Conservation (phyloP, 129 eudicot genomes). For the Saussurea involucrata region DNA sequence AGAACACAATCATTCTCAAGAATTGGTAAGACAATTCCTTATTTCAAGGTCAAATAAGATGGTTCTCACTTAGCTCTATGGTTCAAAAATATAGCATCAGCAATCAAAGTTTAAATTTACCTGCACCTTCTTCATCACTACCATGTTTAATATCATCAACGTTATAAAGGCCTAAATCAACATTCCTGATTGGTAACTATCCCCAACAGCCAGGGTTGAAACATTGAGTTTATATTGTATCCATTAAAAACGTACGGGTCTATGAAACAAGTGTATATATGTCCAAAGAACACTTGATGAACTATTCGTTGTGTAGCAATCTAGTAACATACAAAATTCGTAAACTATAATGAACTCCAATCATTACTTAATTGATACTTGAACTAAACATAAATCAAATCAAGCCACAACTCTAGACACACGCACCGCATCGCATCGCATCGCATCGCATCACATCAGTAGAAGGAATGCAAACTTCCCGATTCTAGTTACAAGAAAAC, state of each 20-base stretch:
- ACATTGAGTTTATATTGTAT: background rate
- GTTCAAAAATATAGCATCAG: background rate
- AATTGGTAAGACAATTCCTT: background rate
- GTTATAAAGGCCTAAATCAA: constrained; percentile 14
- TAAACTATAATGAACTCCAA: background rate
- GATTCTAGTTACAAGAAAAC: background rate
- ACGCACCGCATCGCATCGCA: background rate
- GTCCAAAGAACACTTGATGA: background rate
- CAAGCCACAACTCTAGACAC: background rate
- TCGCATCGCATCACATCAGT: background rate
- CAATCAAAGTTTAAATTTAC: background rate
- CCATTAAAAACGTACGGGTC: background rate
- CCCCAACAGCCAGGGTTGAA: background rate
- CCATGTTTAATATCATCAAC: background rate
- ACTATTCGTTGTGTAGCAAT: background rate
- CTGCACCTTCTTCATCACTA: background rate
- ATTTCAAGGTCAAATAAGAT: background rate
- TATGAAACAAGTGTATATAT: background rate
- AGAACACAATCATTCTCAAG: background rate
- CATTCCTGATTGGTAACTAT: background rate
- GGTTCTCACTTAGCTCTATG: background rate
- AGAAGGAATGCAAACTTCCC: background rate
- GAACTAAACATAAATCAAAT: background rate
- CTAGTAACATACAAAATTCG: background rate
- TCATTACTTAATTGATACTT: background rate